These are phyloP conservation scores for Verruconis gallopava DNA, from an alignment of 2,329 filamentous ascomycete genomes.

Conservation along the genomic window DNA sequence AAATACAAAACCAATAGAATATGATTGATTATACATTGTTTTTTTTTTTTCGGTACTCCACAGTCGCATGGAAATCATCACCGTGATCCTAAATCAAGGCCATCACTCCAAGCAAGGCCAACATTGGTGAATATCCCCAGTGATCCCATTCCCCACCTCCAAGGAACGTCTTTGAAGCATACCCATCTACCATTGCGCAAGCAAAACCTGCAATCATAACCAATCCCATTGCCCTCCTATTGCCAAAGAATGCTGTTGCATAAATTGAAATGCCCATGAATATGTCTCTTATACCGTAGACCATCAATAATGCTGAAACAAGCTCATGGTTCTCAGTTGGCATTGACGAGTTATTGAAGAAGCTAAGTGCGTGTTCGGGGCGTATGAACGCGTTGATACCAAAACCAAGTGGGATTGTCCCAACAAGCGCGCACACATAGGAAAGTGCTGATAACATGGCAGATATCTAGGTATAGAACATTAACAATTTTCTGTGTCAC, in stretches of 20 bases:
- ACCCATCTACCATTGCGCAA: constrained; percentile 35
- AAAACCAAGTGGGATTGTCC: constrained; percentile 22
- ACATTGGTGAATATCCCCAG: constrained; percentile 35
- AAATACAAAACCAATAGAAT: no score
- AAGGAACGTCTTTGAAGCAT: constrained; percentile 20
- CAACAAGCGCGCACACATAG: no score
- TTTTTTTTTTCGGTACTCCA: no score
- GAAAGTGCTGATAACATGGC: no score
- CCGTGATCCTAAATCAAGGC: no score
- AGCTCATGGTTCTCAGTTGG: constrained; percentile 25
- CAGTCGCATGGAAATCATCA: no score
- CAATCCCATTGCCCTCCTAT: constrained; percentile 28
- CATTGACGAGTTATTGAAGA: constrained; percentile 24
- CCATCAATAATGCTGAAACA: constrained; percentile 31
- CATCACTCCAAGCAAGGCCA: constrained; percentile 22
- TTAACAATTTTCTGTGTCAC: no score
- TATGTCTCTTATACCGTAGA: constrained; percentile 38
- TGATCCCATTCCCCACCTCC: constrained; percentile 34
- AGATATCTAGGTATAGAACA: no score
- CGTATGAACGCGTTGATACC: constrained; percentile 29
- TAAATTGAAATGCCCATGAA: constrained; percentile 34
- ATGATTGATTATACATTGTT: no score
- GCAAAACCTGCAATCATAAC: constrained; percentile 29
- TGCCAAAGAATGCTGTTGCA: constrained; percentile 26
- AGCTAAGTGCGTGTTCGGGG: constrained; percentile 22